phyloP scores from a whole-genome alignment of 345 rosid species.

The Citrus mangshanensis region DNA sequence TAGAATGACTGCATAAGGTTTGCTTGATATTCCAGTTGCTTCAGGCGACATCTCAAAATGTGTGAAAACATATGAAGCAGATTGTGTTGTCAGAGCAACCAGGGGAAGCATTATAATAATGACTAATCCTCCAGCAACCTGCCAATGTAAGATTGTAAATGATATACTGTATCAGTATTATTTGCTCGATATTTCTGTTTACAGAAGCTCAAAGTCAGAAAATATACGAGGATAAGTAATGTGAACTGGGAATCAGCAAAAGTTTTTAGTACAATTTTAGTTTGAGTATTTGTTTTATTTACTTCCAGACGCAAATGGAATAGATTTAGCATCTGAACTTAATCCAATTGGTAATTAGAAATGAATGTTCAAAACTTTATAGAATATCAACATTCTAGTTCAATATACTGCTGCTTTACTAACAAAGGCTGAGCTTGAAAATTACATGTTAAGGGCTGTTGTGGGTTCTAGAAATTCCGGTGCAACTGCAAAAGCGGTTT shows the following conservation, averaged over 20 bases:
- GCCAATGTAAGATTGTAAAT: background rate
- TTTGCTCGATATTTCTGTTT: background rate
- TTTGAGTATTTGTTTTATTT: too few species aligned
- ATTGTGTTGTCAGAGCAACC: conserved; percentile 43
- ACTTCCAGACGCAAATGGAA: too few species aligned
- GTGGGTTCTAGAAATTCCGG: background rate
- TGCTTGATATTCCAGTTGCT: conserved; percentile 51
- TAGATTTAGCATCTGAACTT: background rate
- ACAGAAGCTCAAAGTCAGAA: background rate
- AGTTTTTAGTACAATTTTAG: too few species aligned
- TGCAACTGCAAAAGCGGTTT: background rate
- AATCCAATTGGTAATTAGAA: background rate
- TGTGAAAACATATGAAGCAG: conserved; percentile 52
- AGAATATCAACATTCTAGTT: background rate
- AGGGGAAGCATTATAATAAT: conserved; percentile 61
- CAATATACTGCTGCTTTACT: background rate
- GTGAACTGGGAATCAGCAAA: background rate
- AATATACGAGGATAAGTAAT: background rate
- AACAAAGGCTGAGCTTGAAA: too few species aligned
- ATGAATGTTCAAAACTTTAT: background rate
- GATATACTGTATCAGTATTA: background rate
- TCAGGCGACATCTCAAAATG: conserved; percentile 43
- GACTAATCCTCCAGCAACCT: conserved; percentile 53
- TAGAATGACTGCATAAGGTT: conserved; percentile 50
- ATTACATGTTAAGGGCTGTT: too few species aligned